Evolutionary conservation across 2,329 filamentous ascomycete genomes (phyloP).

Genomic region (Setomelanomma holmii): DNA sequence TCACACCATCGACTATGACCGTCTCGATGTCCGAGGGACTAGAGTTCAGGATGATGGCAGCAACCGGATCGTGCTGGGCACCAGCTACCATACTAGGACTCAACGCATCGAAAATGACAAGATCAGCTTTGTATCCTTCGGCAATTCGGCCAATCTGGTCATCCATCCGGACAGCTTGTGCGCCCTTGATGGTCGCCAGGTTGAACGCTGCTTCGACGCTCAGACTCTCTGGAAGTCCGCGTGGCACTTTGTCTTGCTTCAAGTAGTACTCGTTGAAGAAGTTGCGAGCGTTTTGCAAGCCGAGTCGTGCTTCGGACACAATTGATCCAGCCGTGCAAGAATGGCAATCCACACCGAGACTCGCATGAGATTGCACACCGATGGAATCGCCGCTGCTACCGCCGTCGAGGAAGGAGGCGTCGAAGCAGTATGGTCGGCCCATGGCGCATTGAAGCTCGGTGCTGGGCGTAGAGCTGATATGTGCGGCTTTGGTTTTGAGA

Average conservation of each 20-base stretch:
- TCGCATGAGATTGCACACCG: slow-evolving; percentile 49
- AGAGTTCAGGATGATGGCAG: slow-evolving; percentile 54
- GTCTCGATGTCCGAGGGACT: slow-evolving; percentile 51
- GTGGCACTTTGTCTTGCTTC: slow-evolving; percentile 53
- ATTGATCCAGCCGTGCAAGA: slow-evolving; percentile 58
- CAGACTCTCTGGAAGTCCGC: slow-evolving; percentile 54
- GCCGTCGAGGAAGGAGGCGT: slow-evolving; percentile 26
- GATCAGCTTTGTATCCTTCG: slow-evolving; percentile 57
- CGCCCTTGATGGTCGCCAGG: slow-evolving; percentile 57
- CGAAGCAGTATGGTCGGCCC: slow-evolving; percentile 48
- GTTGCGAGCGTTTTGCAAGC: slow-evolving; percentile 57
- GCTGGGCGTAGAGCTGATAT: slow-evolving; percentile 57
- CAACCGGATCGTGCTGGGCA: slow-evolving; percentile 52
- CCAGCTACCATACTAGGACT: slow-evolving; percentile 53
- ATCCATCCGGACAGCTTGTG: slow-evolving; percentile 53
- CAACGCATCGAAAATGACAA: slow-evolving; percentile 56
- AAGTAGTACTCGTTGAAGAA: slow-evolving; percentile 53
- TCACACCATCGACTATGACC: slow-evolving; percentile 54
- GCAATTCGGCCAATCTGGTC: slow-evolving; percentile 54
- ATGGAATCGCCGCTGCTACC: slow-evolving; percentile 17
- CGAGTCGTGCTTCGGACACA: slow-evolving; percentile 58
- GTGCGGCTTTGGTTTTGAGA: slow-evolving; percentile 44
- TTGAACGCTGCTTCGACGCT: slow-evolving; percentile 57
- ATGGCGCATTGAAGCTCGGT: slow-evolving; percentile 60
- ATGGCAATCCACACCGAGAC: slow-evolving; percentile 64